These are phyloP conservation scores for Cryptosporidium ubiquitum DNA, from an alignment of 169 alveolate species.

Conservation along the genomic window DNA sequence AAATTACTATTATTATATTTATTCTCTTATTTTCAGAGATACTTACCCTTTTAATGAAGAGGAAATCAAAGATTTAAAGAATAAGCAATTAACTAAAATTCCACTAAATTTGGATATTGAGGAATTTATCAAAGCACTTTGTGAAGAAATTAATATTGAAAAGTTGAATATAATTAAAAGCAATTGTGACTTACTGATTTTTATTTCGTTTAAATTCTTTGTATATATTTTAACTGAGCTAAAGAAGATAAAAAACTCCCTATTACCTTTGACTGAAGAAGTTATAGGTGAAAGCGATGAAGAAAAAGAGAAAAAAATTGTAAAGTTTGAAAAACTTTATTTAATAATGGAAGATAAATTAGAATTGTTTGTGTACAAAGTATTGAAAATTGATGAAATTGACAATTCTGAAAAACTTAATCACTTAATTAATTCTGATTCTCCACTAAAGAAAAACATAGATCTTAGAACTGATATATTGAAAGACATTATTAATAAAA, in stretches of 20 bases:
- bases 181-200: neutral
- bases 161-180: neutral
- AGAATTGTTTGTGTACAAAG: slow-evolving; percentile 6
- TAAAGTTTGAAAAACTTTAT: slow-evolving; percentile 12
- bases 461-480: neutral
- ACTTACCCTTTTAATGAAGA: slow-evolving; percentile 13
- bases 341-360: slow-evolving; percentile 16
- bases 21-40: slow-evolving; percentile 1
- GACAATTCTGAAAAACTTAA: neutral
- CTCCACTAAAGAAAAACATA: neutral
- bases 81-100: neutral
- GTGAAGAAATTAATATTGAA: neutral
- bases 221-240: slow-evolving; percentile 9
- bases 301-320: slow-evolving; percentile 9
- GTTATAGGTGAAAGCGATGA: neutral
- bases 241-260: neutral
- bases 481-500: neutral
- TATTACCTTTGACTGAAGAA: neutral
- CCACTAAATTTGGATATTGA: neutral
- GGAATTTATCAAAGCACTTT: neutral
- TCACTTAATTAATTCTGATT: neutral
- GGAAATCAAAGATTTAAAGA: neutral
- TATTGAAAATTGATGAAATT: neutral
- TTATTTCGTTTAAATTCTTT: slow-evolving; percentile 4
- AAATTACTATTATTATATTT: slow-evolving; percentile 7